Evolutionary conservation across 108 stramenopile species (phyloP).

Genomic region (Fragilaria radians): DNA sequence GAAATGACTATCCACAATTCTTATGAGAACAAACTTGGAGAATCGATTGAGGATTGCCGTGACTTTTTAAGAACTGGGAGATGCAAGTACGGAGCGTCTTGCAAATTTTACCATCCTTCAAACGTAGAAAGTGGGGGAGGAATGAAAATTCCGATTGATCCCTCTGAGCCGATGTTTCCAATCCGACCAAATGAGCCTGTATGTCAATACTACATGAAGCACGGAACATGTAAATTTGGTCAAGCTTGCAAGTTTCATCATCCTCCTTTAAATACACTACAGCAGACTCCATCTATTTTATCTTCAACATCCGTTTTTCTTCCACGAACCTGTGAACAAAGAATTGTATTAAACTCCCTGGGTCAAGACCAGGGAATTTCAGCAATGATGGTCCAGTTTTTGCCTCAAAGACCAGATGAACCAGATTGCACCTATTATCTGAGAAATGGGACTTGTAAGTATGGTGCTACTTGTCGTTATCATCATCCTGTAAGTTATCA

Average conservation of each 20-base stretch:
- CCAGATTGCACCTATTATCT: constrained; percentile 87
- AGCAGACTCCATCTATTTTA: background rate
- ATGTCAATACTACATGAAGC: constrained; percentile 89
- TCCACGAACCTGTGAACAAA: background rate
- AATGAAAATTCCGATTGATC: constrained; percentile 57
- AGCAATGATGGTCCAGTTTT: constrained; percentile 23
- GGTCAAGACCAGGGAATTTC: constrained; percentile 11
- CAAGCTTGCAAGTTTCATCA: constrained; percentile 90
- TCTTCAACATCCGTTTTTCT: background rate
- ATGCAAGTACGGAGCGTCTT: constrained; percentile 88
- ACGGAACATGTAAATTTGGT: constrained; percentile 90
- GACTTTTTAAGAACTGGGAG: constrained; percentile 86
- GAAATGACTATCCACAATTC: too few relatives aligned
- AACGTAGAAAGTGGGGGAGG: constrained; percentile 87
- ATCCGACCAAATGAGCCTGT: constrained; percentile 75
- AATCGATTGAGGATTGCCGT: constrained; percentile 60
- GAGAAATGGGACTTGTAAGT: constrained; percentile 86
- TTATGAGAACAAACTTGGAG: background rate
- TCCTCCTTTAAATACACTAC: constrained; percentile 34
- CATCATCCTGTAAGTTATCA: constrained; percentile 74
- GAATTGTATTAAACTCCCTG: constrained; percentile 6
- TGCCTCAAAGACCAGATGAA: constrained; percentile 81
- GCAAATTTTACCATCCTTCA: constrained; percentile 87
- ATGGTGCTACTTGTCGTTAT: constrained; percentile 85
- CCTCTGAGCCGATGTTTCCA: constrained; percentile 78